Evolutionary conservation across 192 early-diverging fungal species (phyloP).

Genomic region (Podila epigama): DNA sequence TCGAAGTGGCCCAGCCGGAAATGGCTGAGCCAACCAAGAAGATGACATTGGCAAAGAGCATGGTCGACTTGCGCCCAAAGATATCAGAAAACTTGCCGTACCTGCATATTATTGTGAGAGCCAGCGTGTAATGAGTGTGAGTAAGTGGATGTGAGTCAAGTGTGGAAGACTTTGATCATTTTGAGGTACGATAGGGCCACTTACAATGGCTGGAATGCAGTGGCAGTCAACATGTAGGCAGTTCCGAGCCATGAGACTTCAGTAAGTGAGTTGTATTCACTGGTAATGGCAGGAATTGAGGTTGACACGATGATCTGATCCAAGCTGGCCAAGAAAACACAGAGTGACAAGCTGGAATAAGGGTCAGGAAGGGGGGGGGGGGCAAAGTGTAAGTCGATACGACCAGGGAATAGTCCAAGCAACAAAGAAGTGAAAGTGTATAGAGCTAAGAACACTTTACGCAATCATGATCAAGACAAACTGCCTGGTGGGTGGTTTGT

Average conservation of each 20-base stretch:
- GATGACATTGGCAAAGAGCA: slow-evolving; percentile 60
- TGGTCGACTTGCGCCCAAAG: slow-evolving; percentile 73
- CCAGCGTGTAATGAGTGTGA: too few relatives aligned
- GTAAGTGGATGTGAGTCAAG: too few relatives aligned
- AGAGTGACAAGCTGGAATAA: slow-evolving; percentile 18
- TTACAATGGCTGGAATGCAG: slow-evolving; percentile 82
- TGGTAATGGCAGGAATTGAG: slow-evolving; percentile 57
- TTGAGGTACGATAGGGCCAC: too few relatives aligned
- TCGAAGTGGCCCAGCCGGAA: slow-evolving; percentile 63
- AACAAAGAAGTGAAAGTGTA: background rate
- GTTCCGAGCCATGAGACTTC: slow-evolving; percentile 86
- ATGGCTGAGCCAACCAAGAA: slow-evolving; percentile 65
- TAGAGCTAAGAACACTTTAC: slow-evolving; percentile 2
- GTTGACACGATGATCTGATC: slow-evolving; percentile 66
- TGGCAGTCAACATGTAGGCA: slow-evolving; percentile 74
- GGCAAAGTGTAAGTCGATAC: background rate
- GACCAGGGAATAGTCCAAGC: background rate
- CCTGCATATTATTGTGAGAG: too few relatives aligned
- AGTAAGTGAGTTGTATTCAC: slow-evolving; percentile 54
- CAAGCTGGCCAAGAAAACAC: slow-evolving; percentile 52
- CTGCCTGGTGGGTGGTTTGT: slow-evolving; percentile 40
- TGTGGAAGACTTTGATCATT: too few relatives aligned
- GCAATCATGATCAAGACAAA: slow-evolving; percentile 42
- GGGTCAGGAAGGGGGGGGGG: background rate
- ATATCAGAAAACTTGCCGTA: slow-evolving; percentile 76